These are phyloP conservation scores for Whalleya microplaca DNA, from an alignment of 2,329 filamentous ascomycete species.

Conservation along the genomic window DNA sequence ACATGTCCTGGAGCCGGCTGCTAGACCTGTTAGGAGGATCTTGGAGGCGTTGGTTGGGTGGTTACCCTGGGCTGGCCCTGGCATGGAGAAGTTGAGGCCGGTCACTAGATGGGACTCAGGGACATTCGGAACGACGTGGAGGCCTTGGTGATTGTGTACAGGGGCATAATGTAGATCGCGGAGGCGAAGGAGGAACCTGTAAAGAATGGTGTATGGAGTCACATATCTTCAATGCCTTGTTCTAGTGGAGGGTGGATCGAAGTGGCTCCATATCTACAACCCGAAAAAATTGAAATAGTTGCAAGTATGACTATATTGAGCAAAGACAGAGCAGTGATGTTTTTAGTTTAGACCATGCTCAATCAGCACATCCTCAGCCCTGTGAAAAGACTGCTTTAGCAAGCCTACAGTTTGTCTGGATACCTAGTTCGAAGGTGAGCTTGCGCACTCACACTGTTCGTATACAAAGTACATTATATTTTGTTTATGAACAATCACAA, in stretches of 20 bases:
- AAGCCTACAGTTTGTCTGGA: too few relatives aligned
- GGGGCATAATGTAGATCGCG: neutral
- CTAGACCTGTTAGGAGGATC: slow-evolving; percentile 4
- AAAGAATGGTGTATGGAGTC: neutral
- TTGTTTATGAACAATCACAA: too few relatives aligned
- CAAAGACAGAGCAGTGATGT: too few relatives aligned
- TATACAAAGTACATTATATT: too few relatives aligned
- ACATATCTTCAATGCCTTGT: neutral
- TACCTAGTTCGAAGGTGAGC: too few relatives aligned
- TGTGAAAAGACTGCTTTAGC: too few relatives aligned
- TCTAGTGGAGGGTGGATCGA: too few relatives aligned
- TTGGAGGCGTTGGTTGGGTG: slow-evolving; percentile 6
- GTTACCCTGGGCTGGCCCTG: slow-evolving; percentile 7
- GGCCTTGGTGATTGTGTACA: neutral
- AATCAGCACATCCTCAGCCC: neutral
- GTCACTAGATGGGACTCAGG: slow-evolving; percentile 8
- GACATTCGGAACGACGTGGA: slow-evolving; percentile 1
- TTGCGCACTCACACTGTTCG: too few relatives aligned
- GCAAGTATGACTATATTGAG: too few relatives aligned
- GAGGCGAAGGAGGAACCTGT: neutral
- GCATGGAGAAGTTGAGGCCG: slow-evolving; percentile 17
- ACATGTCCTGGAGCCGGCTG: slow-evolving; percentile 1
- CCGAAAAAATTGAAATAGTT: too few relatives aligned
- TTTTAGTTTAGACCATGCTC: too few relatives aligned
- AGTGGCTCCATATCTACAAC: too few relatives aligned